These are phyloP conservation scores for Monilinia aucupariae DNA, from an alignment of 2,329 filamentous ascomycete species.

Conservation along the genomic window DNA sequence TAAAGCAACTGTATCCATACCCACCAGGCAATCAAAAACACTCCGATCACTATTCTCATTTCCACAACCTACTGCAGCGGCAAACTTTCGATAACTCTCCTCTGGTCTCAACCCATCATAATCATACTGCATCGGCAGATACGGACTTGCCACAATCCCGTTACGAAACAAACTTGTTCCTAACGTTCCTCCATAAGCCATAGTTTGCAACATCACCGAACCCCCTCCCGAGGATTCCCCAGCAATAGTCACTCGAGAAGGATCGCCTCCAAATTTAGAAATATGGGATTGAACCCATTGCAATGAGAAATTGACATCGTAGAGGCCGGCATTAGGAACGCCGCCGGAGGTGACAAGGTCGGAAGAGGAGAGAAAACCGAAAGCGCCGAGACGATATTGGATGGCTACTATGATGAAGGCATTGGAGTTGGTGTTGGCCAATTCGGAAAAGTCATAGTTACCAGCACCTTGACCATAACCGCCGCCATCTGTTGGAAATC, in stretches of 20 bases:
- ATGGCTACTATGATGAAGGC: slow-evolving; percentile 52
- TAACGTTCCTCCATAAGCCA: slow-evolving; percentile 19
- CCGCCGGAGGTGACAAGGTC: slow-evolving; percentile 50
- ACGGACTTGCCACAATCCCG: slow-evolving; percentile 41
- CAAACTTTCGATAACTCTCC: slow-evolving; percentile 43
- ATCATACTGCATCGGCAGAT: slow-evolving; percentile 47
- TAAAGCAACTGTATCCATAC: slow-evolving; percentile 32
- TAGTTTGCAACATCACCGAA: slow-evolving; percentile 44
- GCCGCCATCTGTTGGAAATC: slow-evolving; percentile 36
- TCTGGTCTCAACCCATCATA: slow-evolving; percentile 43
- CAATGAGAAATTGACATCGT: slow-evolving; percentile 55
- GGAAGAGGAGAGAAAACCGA: slow-evolving; percentile 62
- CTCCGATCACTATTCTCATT: slow-evolving; percentile 32
- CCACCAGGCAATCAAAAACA: slow-evolving; percentile 32
- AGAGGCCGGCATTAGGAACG: slow-evolving; percentile 56
- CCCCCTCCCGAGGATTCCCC: slow-evolving; percentile 53
- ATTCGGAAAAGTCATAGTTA: slow-evolving; percentile 36
- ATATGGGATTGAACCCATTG: slow-evolving; percentile 54
- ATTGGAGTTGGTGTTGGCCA: slow-evolving; percentile 45
- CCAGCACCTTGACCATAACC: slow-evolving; percentile 29
- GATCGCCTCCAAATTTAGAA: slow-evolving; percentile 48
- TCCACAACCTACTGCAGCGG: slow-evolving; percentile 38
- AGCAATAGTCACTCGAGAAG: slow-evolving; percentile 46
- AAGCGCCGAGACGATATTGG: slow-evolving; percentile 58
- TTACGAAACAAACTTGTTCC: slow-evolving; percentile 14